Evolutionary conservation across 1,139 yeast species (phyloP).

Genomic region (Debaryomyces fabryi): DNA sequence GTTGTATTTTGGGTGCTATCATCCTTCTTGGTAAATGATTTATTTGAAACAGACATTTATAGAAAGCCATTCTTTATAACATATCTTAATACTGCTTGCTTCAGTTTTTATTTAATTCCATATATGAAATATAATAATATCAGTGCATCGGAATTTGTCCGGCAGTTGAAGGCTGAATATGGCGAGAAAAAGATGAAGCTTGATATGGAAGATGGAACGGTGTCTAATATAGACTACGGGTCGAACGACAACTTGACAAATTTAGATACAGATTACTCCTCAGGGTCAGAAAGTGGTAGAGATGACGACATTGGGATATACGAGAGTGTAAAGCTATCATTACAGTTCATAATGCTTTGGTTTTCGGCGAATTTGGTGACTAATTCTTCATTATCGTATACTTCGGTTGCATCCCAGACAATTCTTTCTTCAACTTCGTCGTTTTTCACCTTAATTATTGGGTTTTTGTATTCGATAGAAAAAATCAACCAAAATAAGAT

Average conservation of each 20-base stretch:
- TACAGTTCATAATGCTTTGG: constrained; percentile 87
- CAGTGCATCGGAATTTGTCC: constrained; percentile 25
- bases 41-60: constrained; percentile 69
- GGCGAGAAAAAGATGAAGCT: constrained; percentile 7
- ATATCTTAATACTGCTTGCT: constrained; percentile 85
- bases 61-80: constrained; percentile 94
- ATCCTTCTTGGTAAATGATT: constrained; percentile 74
- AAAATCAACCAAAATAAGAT: constrained; percentile 64
- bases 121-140: constrained; percentile 38
- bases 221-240: constrained; percentile 19
- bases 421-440: constrained; percentile 90
- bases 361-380: constrained; percentile 85
- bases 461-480: constrained; percentile 73
- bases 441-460: constrained; percentile 87
- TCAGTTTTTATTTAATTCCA: constrained; percentile 75
- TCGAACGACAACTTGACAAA: constrained; percentile 24
- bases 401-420: constrained; percentile 92
- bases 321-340: constrained; percentile 64
- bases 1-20: constrained; percentile 88
- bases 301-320: constrained; percentile 31
- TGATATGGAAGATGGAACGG: constrained; percentile 14
- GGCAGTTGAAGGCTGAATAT: constrained; percentile 25
- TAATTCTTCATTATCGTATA: constrained; percentile 82
- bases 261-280: constrained; percentile 21
- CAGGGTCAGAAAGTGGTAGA: constrained; percentile 17